Percentiles rank a stretch among this genome's conserved stretches.
phyloP scores from a whole-genome alignment of 306 rosid species.

The Vigna unguiculata region DNA sequence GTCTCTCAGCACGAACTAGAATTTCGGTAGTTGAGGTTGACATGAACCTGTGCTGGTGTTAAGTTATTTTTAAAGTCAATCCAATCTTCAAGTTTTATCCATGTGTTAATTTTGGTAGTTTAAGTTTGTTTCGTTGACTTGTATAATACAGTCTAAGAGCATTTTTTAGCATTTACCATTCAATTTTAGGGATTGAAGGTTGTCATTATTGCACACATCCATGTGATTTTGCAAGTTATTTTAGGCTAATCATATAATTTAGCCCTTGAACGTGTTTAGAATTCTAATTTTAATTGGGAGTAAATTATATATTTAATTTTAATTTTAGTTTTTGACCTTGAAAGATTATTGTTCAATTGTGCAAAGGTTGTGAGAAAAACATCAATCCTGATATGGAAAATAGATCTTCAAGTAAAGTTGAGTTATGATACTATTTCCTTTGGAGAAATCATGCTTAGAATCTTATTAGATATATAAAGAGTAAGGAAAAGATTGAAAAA shows the following conservation, averaged over 20 bases:
- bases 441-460: background rate
- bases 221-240: background rate
- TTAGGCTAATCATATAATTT: too few relatives aligned
- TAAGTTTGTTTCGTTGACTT: constrained; percentile 29
- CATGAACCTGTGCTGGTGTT: background rate
- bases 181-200: constrained; percentile 8
- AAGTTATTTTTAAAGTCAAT: constrained; percentile 21
- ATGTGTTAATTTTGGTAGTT: constrained; percentile 16
- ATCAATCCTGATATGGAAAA: constrained; percentile 11
- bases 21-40: constrained; percentile 28
- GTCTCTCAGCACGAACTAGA: background rate
- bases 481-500: background rate
- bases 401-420: constrained; percentile 3
- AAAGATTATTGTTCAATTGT: background rate
- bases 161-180: constrained; percentile 9
- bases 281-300: too few relatives aligned
- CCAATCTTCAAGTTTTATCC: constrained; percentile 18
- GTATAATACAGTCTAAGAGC: background rate
- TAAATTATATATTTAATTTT: background rate
- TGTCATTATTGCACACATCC: background rate
- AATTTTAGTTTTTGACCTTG: background rate
- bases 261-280: too few relatives aligned
- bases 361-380: constrained; percentile 19
- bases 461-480: background rate
- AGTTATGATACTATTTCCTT: background rate